Percentiles rank a stretch among this genome's conserved stretches.
phyloP scores from a whole-genome alignment of 2,329 filamentous ascomycete species.

The Fusarium floridanum region DNA sequence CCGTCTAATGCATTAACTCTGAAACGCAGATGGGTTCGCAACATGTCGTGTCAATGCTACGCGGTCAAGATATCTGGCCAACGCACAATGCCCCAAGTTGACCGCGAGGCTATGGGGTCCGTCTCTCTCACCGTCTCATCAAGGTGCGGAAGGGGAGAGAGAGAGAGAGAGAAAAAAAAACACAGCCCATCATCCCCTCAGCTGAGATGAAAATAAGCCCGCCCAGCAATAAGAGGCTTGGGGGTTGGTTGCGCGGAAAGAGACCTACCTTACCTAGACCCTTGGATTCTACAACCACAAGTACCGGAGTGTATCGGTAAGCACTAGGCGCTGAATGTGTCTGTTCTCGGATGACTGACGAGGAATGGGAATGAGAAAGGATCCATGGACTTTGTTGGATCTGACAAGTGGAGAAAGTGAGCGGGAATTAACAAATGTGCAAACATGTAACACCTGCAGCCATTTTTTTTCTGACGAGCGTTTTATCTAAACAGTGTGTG shows the following conservation, averaged over 20 bases:
- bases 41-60: not conserved
- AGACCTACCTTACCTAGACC: conserved; percentile 21
- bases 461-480: not conserved
- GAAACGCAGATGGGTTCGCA: not conserved
- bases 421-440: not conserved
- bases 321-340: not conserved
- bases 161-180: not conserved
- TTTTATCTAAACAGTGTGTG: not conserved
- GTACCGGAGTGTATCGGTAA: conserved; percentile 4
- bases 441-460: not conserved
- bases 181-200: not conserved
- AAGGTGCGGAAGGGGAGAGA: not conserved
- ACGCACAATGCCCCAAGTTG: not conserved
- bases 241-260: conserved; percentile 1
- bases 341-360: conserved; percentile 1
- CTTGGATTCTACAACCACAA: conserved; percentile 10
- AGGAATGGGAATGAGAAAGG: not conserved
- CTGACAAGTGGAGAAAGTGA: conserved; percentile 1
- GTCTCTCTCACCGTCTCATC: not conserved
- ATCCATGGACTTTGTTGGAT: not conserved
- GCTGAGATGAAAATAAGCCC: conserved; percentile 1
- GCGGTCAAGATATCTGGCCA: conserved; percentile 2
- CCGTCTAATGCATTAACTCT: not conserved
- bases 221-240: not conserved
- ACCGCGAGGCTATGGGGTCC: not conserved